Percentiles rank a stretch among this genome's conserved stretches.
phyloP scores from a whole-genome alignment of 2,329 filamentous ascomycete genomes.

The Aspergillus sp. region DNA sequence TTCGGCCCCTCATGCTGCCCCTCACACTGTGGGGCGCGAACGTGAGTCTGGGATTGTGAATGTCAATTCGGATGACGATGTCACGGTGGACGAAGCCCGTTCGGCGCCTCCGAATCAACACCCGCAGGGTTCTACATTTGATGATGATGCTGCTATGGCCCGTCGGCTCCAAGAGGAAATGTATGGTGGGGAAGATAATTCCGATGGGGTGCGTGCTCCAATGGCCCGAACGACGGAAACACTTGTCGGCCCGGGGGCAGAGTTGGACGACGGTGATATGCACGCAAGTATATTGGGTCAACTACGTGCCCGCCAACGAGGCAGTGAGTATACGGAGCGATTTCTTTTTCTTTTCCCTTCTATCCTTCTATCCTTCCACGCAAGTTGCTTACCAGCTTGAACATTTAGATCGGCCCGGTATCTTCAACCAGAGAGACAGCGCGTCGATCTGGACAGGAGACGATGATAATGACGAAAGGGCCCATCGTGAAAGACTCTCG shows the following conservation, averaged over 20 bases:
- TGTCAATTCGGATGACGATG: slow-evolving; percentile 75
- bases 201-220: slow-evolving; percentile 77
- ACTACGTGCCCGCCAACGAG: slow-evolving; percentile 51
- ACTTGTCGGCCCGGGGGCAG: slow-evolving; percentile 70
- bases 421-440: slow-evolving; percentile 66
- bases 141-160: slow-evolving; percentile 93
- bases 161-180: slow-evolving; percentile 88
- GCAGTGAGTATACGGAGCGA: slow-evolving; percentile 29
- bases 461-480: slow-evolving; percentile 32
- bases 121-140: slow-evolving; percentile 56
- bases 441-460: slow-evolving; percentile 61
- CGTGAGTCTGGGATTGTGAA: slow-evolving; percentile 65
- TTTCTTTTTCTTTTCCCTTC: background rate
- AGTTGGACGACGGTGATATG: slow-evolving; percentile 55
- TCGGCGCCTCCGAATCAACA: slow-evolving; percentile 33
- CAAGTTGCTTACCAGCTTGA: slow-evolving; percentile 5
- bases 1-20: slow-evolving; percentile 22
- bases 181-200: slow-evolving; percentile 61
- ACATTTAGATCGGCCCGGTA: slow-evolving; percentile 53
- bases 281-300: slow-evolving; percentile 66
- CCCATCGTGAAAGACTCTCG: slow-evolving; percentile 55
- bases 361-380: background rate
- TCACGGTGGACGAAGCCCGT: slow-evolving; percentile 42
- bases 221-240: slow-evolving; percentile 91
- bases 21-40: slow-evolving; percentile 44